Evolutionary conservation across 2,329 filamentous ascomycete genomes (phyloP).

Genomic region (Fragosphaeria purpurea): DNA sequence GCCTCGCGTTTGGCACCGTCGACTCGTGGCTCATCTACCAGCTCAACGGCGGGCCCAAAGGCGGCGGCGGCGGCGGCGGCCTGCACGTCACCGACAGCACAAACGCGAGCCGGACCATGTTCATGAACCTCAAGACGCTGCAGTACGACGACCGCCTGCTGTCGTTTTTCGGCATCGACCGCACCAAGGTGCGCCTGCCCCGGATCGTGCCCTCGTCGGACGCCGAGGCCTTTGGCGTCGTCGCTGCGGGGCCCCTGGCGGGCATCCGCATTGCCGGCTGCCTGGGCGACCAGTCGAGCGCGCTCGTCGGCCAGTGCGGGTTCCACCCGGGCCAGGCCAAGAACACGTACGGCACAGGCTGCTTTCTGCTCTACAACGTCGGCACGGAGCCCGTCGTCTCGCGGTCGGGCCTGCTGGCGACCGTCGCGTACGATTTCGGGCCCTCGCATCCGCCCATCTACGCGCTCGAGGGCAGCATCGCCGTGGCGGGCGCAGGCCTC

Average conservation of each 20-base stretch:
- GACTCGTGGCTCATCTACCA: constrained; percentile 83
- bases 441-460: constrained; percentile 53
- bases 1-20: constrained; percentile 75
- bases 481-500: constrained; percentile 70
- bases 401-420: constrained; percentile 71
- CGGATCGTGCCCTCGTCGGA: constrained; percentile 76
- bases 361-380: constrained; percentile 83
- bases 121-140: constrained; percentile 76
- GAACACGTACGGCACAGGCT: constrained; percentile 86
- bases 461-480: constrained; percentile 74
- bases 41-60: constrained; percentile 62
- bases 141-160: constrained; percentile 71
- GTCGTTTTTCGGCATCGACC: constrained; percentile 65
- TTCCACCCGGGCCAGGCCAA: constrained; percentile 76
- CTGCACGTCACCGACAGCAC: constrained; percentile 76
- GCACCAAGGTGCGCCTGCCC: constrained; percentile 62
- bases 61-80: constrained; percentile 31
- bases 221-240: constrained; percentile 57
- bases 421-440: constrained; percentile 75
- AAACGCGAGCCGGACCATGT: constrained; percentile 88
- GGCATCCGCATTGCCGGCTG: constrained; percentile 72
- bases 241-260: constrained; percentile 55
- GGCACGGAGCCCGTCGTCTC: constrained; percentile 79
- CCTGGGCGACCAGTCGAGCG: constrained; percentile 77
- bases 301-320: constrained; percentile 75